Conservation (phyloP, 495 filamentous ascomycete species). For the Amniculicola lignicola region DNA sequence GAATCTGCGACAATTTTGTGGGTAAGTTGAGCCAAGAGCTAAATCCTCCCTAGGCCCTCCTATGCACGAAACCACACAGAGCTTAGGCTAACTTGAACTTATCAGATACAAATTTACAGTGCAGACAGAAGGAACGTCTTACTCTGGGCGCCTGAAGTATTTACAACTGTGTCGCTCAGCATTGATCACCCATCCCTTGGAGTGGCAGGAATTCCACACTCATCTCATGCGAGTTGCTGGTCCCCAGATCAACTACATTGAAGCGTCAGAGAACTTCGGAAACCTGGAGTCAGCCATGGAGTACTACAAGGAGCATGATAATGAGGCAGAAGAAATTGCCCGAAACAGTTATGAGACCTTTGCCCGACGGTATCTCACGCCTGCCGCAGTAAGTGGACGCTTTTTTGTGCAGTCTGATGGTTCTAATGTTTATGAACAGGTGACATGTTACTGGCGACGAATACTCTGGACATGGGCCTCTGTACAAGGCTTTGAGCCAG, state of each 20-base stretch:
- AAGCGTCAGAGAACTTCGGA: conserved; percentile 52
- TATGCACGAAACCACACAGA: no score
- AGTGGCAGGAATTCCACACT: conserved; percentile 52
- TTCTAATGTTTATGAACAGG: conserved; percentile 5
- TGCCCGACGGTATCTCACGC: conserved; percentile 48
- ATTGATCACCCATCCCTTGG: conserved; percentile 48
- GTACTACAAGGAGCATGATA: conserved; percentile 46
- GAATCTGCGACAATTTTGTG: conserved; percentile 50
- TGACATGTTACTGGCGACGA: conserved; percentile 54
- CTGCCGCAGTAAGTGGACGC: conserved; percentile 42
- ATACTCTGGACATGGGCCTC: conserved; percentile 48
- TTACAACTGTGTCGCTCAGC: conserved; percentile 52
- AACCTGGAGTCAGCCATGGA: conserved; percentile 48
- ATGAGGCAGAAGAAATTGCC: conserved; percentile 50
- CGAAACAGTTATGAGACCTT: conserved; percentile 47
- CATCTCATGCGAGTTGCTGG: conserved; percentile 47
- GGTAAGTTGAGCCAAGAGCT: no score
- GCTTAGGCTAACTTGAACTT: neutral
- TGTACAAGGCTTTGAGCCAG: conserved; percentile 22
- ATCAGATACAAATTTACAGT: conserved; percentile 44
- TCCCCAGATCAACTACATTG: conserved; percentile 50
- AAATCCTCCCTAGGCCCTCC: no score
- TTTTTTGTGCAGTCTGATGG: neutral
- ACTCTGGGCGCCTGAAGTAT: conserved; percentile 55
- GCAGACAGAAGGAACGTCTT: conserved; percentile 61